Evolutionary conservation across 2,329 filamentous ascomycete species (phyloP), one percentile per base, ranked within the genome.

Genomic region (Fusarium sp.): DNA sequence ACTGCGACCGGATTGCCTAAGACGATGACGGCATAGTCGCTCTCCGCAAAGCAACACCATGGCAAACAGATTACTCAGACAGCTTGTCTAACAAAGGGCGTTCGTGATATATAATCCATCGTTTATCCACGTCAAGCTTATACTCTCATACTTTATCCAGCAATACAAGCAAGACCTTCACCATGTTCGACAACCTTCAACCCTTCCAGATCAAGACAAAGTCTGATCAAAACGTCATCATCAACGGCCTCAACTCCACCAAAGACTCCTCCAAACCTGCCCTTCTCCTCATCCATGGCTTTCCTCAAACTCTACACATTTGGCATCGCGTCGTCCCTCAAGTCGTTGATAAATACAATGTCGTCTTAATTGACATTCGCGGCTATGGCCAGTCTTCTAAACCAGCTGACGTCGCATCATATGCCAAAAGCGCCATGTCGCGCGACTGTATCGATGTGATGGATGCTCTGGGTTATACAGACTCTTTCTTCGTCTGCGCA

Each of bases 311-410:
- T 7, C 79, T 81, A 19, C 82, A 83, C 63, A 86, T 86, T 19
- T 87, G 85, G 85, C 84, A 87, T 72, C 74, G 75, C 8, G 75
- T 87, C 2, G 78, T 80, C 0, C 79, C 80, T 1, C 73, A 76
- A 23, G 78, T 87, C 3, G 69, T 75, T 0, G 69, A 74, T 14
- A 69, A 69, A 4, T 86, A 81, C 77, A 82, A 78, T 0, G 67
- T 86, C 6, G 71, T 87, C 5, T 72, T 82, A 4, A 74, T 84
- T 4, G 85, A 87, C 69, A 78, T 87, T 11, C 83, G 85, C 19
- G 85, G 85, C 31, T 87, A 87, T 58, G 85, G 85, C 14, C 56
- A 74, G 30, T 86, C 84, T 0, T 84, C 84, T 28, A 86, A 85
- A 65, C 83, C 83, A 0, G 67, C 34, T 0, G 64, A 62, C 6